Conservation (phyloP, 371 early-diverging fungal species). For the Coemansia sp. region DNA sequence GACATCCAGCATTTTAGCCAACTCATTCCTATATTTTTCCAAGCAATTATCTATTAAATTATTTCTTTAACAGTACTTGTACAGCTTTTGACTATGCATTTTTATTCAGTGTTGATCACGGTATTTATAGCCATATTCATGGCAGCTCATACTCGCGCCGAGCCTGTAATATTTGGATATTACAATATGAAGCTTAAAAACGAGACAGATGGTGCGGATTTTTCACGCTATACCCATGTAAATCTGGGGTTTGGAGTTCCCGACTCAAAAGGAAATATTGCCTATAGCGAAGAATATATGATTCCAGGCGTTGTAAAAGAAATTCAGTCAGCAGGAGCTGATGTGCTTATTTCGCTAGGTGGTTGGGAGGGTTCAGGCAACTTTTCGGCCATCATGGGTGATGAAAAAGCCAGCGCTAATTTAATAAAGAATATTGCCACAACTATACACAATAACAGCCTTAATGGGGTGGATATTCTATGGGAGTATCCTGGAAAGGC, state of each 20-base stretch:
- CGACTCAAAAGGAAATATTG: background rate
- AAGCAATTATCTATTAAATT: background rate
- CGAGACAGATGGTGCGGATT: background rate
- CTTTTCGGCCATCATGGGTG: background rate
- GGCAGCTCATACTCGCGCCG: background rate
- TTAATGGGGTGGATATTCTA: background rate
- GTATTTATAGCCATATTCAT: background rate
- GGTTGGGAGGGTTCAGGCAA: background rate
- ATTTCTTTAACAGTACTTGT: background rate
- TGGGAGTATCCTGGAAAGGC: slow-evolving; percentile 2
- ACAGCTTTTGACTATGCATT: background rate
- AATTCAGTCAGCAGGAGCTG: background rate
- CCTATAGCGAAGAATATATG: background rate
- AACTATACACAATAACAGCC: background rate
- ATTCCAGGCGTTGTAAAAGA: background rate
- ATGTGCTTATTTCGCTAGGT: background rate
- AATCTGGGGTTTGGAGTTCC: background rate
- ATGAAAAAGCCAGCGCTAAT: background rate
- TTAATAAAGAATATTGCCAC: background rate
- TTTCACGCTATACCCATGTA: background rate
- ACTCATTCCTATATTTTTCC: background rate
- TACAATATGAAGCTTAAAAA: background rate
- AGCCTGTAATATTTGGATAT: background rate
- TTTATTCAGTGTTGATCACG: background rate
- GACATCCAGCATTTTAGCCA: background rate